Percentiles rank a stretch among this genome's conserved stretches.
Evolutionary conservation across 352 stramenopile species (phyloP).

Genomic region (Nothophytophthora sp.): DNA sequence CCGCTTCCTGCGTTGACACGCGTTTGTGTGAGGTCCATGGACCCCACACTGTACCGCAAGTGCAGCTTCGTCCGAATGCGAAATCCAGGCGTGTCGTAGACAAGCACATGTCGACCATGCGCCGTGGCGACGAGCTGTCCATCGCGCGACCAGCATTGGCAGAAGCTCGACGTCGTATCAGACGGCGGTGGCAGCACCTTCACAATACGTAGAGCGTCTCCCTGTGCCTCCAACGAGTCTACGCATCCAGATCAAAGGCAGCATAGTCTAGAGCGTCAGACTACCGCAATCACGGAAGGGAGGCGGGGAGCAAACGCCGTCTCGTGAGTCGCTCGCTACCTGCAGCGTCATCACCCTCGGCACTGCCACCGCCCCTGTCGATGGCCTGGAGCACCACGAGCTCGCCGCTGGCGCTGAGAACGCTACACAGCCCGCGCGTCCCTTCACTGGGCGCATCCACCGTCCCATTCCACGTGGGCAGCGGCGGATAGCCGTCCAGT

Average conservation of each 20-base stretch:
- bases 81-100: constrained; percentile 36
- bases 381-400: constrained; percentile 43
- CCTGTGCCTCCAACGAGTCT: background rate
- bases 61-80: constrained; percentile 5
- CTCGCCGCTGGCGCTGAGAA: constrained; percentile 51
- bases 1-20: background rate
- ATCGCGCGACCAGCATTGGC: constrained; percentile 51
- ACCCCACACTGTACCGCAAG: constrained; percentile 34
- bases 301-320: no score
- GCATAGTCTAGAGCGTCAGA: no score
- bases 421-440: constrained; percentile 29
- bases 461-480: constrained; percentile 64
- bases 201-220: constrained; percentile 18
- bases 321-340: no score
- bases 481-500: constrained; percentile 45
- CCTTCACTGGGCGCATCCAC: constrained; percentile 12
- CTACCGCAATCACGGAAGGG: no score
- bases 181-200: constrained; percentile 32
- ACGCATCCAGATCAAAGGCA: background rate
- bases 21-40: constrained; percentile 29
- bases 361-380: background rate
- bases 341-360: background rate
- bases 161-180: constrained; percentile 31
- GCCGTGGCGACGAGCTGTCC: constrained; percentile 31
- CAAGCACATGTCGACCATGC: constrained; percentile 25